Conservation (phyloP, 345 rosid genomes). For the Triadica sebifera region DNA sequence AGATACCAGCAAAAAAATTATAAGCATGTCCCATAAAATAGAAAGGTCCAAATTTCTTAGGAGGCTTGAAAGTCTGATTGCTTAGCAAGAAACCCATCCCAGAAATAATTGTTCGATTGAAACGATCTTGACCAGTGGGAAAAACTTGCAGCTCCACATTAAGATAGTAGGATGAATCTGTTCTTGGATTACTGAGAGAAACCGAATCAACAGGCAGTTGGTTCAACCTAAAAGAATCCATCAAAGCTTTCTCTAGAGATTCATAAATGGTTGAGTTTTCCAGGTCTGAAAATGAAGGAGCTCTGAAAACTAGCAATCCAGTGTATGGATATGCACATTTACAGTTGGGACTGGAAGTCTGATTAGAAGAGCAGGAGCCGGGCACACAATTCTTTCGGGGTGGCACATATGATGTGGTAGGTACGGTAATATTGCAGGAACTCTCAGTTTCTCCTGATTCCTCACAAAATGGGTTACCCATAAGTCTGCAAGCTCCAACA, state of each 20-base stretch:
- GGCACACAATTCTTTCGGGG: slow-evolving; percentile 42
- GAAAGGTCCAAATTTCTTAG: background rate
- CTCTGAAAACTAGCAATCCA: slow-evolving; percentile 59
- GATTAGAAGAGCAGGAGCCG: slow-evolving; percentile 29
- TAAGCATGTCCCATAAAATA: background rate
- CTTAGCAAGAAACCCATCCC: background rate
- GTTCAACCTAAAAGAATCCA: background rate
- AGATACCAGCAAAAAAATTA: background rate
- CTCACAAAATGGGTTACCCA: slow-evolving; percentile 55
- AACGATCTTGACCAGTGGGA: background rate
- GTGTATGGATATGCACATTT: slow-evolving; percentile 58
- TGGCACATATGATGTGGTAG: slow-evolving; percentile 37
- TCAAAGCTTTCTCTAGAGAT: background rate
- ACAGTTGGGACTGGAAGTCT: slow-evolving; percentile 58
- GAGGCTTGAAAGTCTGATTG: background rate
- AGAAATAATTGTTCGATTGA: slow-evolving; percentile 5
- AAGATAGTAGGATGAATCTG: slow-evolving; percentile 2
- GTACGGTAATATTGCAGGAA: slow-evolving; percentile 42
- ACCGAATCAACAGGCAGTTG: slow-evolving; percentile 11
- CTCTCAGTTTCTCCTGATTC: slow-evolving; percentile 27
- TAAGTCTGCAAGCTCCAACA: slow-evolving; percentile 50
- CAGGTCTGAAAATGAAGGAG: slow-evolving; percentile 63
- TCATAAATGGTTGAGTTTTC: slow-evolving; percentile 34
- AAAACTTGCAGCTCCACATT: slow-evolving; percentile 3
- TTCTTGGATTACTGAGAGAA: background rate